Percentiles rank a stretch among this genome's conserved stretches.
Conservation (phyloP, 2,329 filamentous ascomycete genomes). For the Leptographium wingfieldii region DNA sequence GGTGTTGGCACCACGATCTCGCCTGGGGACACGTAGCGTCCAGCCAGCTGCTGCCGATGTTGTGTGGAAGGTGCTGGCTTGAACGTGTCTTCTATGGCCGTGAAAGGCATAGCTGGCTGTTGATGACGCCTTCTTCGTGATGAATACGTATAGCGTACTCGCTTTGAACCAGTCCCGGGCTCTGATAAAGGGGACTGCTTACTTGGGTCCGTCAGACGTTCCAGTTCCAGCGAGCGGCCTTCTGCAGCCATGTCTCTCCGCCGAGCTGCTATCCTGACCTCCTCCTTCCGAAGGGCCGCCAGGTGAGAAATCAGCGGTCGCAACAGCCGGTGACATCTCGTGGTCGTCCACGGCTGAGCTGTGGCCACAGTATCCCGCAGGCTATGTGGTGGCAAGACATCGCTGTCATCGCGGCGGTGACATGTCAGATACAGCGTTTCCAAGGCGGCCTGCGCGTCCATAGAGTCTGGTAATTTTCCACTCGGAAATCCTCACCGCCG, state of each 20-base stretch:
- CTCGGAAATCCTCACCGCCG: background rate
- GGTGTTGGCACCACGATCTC: conserved; percentile 20
- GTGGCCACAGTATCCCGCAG: conserved; percentile 2
- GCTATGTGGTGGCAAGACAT: conserved; percentile 1
- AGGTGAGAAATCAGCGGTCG: conserved; percentile 33
- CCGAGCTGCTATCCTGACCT: conserved; percentile 3
- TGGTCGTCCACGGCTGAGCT: conserved; percentile 30
- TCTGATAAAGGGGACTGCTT: background rate
- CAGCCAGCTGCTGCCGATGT: background rate
- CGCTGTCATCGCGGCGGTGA: conserved; percentile 7
- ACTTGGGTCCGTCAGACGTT: background rate
- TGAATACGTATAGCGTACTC: conserved; percentile 15
- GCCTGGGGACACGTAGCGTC: conserved; percentile 6
- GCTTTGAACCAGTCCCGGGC: conserved; percentile 7
- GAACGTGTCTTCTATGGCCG: background rate
- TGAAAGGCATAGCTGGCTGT: background rate
- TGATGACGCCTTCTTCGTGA: background rate
- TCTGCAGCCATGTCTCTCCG: background rate
- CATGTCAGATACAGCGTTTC: background rate
- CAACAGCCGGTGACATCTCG: conserved; percentile 32
- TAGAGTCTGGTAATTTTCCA: background rate
- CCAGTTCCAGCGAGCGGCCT: background rate
- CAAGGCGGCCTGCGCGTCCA: background rate
- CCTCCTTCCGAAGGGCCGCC: conserved; percentile 24
- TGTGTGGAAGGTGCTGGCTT: background rate